Base-by-base conservation (phyloP, 1,139 yeast genomes). In the Candida neerlandica region DNA sequence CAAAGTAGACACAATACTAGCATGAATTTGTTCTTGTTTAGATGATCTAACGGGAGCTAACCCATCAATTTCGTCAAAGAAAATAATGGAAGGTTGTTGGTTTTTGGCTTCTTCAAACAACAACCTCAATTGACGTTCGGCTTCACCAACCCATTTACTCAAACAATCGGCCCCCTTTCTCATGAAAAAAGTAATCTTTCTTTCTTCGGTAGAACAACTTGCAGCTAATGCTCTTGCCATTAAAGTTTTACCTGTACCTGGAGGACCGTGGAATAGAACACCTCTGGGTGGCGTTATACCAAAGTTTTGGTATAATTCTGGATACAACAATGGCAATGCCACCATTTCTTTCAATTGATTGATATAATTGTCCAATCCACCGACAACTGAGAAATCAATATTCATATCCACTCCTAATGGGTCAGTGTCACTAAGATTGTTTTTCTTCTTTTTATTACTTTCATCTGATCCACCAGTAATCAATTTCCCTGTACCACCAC, bases 81-180 rank as follows among this genome's bases (percentile, higher is more conserved):
- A 92, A 15, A 92, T 92, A 51, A 94, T 92, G 6, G 96, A 84
- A 2, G 99, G 99, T 66, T 95, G 99, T 58, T 92, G 94, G 56
- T 89, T 90, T 60, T 88, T 87, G 1, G 99, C 99, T 67, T 94
- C 98, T 67, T 94, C 99, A 65, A 94, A 94, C 48, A 94, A 71
- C 42, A 94, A 72, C 52, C 99, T 75, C 54, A 94, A 75, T 66
- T 94, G 97, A 58, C 99, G 80, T 69, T 94, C 99, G 5, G 99
- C 98, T 69, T 94, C 99, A 61, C 99, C 99, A 5, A 94, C 98
- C 99, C 99, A 94, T 70, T 95, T 95, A 47, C 97, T 89, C 58
- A 94, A 73, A 66, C 96, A 89, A 66, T 95, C 99, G 0, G 99
- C 98, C 57, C 99, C 99, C 67, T 95, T 95, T 56, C 99, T 77